phyloP scores from a whole-genome alignment of 2,329 filamentous ascomycete genomes.

The Corinectria fuckeliana region DNA sequence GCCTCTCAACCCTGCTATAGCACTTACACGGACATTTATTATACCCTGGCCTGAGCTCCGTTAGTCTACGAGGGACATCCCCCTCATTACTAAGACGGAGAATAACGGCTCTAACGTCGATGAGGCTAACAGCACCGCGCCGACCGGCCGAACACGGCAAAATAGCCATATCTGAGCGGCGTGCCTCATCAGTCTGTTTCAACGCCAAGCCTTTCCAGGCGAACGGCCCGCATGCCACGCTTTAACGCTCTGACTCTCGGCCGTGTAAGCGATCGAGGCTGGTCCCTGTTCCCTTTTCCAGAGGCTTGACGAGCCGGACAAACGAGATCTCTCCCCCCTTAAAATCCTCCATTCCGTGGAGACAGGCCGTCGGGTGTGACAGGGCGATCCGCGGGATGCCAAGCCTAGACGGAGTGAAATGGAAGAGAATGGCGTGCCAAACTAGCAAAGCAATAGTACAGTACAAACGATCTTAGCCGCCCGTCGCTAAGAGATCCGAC shows the following conservation, averaged over 20 bases:
- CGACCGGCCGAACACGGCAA: background rate
- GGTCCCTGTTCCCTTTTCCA: background rate
- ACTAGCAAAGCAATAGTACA: conserved; percentile 14
- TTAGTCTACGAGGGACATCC: no score
- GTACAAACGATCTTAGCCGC: conserved; percentile 2
- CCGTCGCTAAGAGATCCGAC: background rate
- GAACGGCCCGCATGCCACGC: background rate
- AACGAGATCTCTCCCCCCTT: conserved; percentile 7
- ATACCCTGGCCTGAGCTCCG: no score
- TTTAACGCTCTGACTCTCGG: background rate
- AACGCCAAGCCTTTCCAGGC: conserved; percentile 6
- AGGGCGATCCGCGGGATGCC: conserved; percentile 5
- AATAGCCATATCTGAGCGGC: background rate
- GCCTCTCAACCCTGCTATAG: background rate
- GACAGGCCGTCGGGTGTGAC: background rate
- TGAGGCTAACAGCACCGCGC: background rate
- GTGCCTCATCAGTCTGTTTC: conserved; percentile 9
- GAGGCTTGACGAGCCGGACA: conserved; percentile 3
- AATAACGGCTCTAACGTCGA: background rate
- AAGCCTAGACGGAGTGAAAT: conserved; percentile 25
- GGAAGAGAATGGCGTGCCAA: background rate
- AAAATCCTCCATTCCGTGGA: background rate
- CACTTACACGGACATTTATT: no score
- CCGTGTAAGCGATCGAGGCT: background rate
- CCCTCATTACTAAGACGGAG: background rate